Evolutionary conservation across 352 stramenopile genomes (phyloP).

Genomic region (Pythium scleroteichum): DNA sequence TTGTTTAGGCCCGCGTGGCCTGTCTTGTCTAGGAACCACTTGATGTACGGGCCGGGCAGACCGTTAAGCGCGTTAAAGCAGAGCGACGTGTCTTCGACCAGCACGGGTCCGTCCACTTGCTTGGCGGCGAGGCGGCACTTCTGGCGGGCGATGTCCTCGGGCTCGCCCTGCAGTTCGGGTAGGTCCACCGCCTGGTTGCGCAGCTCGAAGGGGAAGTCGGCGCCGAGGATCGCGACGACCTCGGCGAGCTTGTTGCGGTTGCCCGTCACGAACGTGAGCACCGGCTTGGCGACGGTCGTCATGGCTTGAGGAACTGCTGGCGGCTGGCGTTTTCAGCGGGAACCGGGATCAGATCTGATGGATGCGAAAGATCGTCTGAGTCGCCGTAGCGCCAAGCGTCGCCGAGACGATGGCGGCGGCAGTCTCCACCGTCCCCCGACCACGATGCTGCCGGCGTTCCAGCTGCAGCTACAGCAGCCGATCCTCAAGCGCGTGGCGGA

Average conservation of each 20-base stretch:
- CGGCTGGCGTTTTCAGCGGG: background rate
- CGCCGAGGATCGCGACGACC: constrained; percentile 79
- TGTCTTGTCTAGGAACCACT: constrained; percentile 98
- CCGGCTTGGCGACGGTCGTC: constrained; percentile 30
- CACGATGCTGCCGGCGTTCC: constrained; percentile 74
- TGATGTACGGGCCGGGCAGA: constrained; percentile 97
- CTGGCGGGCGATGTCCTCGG: constrained; percentile 92
- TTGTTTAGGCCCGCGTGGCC: constrained; percentile 94
- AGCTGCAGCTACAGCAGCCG: constrained; percentile 79
- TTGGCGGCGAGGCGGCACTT: constrained; percentile 93
- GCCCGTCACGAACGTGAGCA: constrained; percentile 83
- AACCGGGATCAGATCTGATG: background rate
- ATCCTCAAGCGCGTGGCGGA: constrained; percentile 75
- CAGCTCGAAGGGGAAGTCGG: constrained; percentile 91
- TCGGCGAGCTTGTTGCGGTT: constrained; percentile 88
- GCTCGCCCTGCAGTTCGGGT: constrained; percentile 97
- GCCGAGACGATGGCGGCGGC: background rate
- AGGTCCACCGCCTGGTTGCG: constrained; percentile 94
- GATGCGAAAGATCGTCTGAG: background rate
- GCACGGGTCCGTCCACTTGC: constrained; percentile 85
- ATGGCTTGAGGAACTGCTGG: background rate
- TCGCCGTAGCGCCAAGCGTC: background rate
- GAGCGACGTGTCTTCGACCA: constrained; percentile 97
- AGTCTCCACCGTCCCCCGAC: background rate
- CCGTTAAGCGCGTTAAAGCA: constrained; percentile 96